phyloP scores from a whole-genome alignment of 768 basidiomycete genomes.

The Suillus cothurnatus region DNA sequence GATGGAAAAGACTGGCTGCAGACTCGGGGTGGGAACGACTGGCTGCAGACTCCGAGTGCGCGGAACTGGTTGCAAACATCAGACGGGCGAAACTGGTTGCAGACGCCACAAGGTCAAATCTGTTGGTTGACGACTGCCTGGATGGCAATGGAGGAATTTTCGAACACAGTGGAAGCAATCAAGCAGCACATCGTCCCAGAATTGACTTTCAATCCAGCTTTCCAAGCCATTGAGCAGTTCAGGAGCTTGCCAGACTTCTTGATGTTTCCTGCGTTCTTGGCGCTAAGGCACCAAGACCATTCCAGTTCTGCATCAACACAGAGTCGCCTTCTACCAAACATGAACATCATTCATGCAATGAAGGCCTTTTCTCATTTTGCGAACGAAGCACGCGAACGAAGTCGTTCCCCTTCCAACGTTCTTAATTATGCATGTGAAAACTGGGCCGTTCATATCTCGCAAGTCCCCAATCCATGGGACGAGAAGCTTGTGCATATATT shows the following conservation, averaged over 20 bases:
- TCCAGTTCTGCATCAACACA: neutral
- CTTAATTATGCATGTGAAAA: no score
- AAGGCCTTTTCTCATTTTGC: no score
- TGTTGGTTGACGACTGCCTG: neutral
- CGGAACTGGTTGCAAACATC: neutral
- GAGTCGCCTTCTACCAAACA: no score
- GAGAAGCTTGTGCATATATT: no score
- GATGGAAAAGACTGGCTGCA: neutral
- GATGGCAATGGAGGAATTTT: neutral
- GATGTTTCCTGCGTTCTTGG: neutral
- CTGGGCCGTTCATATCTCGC: no score
- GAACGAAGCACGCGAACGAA: no score
- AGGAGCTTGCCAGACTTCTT: neutral
- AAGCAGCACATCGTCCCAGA: neutral
- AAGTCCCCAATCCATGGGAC: no score
- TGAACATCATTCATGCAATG: no score
- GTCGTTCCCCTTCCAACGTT: no score
- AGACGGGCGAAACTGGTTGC: neutral
- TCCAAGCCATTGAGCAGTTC: neutral
- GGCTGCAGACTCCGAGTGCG: neutral
- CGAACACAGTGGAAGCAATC: neutral
- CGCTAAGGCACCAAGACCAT: neutral
- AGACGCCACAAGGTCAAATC: neutral
- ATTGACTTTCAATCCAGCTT: neutral
- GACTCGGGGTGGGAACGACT: neutral